Evolutionary conservation across 495 filamentous ascomycete genomes (phyloP).

Genomic region (Hyphodiscus hymeniophilus): DNA sequence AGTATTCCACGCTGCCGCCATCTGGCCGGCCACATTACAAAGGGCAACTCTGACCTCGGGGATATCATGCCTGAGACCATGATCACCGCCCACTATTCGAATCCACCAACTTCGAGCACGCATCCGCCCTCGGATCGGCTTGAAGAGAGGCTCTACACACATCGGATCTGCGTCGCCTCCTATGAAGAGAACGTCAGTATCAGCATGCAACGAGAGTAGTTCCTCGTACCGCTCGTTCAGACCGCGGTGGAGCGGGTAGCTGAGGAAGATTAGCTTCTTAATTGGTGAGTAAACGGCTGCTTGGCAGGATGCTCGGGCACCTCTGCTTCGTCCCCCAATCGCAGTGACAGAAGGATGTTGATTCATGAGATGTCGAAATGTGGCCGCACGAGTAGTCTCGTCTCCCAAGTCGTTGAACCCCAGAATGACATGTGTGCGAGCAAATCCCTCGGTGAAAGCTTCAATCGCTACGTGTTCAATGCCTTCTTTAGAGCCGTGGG

Average conservation of each 20-base stretch:
- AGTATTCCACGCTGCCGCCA: background rate
- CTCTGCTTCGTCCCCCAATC: background rate
- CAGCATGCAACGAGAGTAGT: background rate
- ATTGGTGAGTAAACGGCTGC: background rate
- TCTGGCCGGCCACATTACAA: background rate
- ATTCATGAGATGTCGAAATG: background rate
- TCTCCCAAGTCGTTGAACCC: background rate
- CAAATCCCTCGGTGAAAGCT: constrained; percentile 4
- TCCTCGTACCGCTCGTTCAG: background rate
- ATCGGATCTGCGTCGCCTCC: background rate
- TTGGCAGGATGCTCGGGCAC: background rate
- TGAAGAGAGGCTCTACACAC: background rate
- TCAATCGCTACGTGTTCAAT: background rate
- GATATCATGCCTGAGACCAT: background rate
- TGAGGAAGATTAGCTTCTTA: constrained; percentile 2
- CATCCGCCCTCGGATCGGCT: background rate
- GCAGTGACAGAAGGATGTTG: background rate
- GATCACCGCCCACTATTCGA: background rate
- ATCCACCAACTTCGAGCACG: background rate
- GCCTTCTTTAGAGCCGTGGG: background rate
- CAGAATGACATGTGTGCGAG: background rate
- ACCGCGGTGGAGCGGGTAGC: background rate
- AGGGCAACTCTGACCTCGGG: background rate
- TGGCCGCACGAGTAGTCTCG: background rate
- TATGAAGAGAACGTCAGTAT: background rate